A percentile compares a stretch with the other conserved stretches of the same genome.
These are phyloP conservation scores for Chenopodium formosanum DNA, from an alignment of 148 eudicot genomes.

Conservation along the genomic window DNA sequence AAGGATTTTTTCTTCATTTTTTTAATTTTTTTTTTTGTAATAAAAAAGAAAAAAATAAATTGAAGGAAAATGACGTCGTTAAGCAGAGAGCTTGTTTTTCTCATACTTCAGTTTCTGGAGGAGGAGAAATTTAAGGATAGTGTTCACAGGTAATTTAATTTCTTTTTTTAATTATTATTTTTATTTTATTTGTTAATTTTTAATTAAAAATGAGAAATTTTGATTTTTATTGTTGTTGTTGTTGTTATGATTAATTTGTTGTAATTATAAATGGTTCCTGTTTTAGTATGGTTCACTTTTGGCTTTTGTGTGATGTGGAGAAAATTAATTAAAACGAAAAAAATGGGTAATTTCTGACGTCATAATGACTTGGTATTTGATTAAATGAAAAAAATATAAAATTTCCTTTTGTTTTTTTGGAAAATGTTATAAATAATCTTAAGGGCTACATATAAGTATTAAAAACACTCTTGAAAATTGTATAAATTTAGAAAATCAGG, in stretches of 20 bases:
- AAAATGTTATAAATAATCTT: too few relatives aligned
- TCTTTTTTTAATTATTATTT: slow-evolving; percentile 7
- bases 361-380: slow-evolving; percentile 9
- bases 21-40: background rate
- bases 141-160: slow-evolving; percentile 62
- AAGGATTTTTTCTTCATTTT: background rate
- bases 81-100: slow-evolving; percentile 84
- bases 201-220: background rate
- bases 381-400: too few relatives aligned
- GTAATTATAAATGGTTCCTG: slow-evolving; percentile 19
- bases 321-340: background rate
- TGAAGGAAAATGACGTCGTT: slow-evolving; percentile 63
- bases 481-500: too few relatives aligned
- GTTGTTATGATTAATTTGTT: background rate
- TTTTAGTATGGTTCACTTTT: slow-evolving; percentile 26
- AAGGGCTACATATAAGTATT: too few relatives aligned
- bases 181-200: background rate
- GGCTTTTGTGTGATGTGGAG: slow-evolving; percentile 29
- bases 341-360: slow-evolving; percentile 27
- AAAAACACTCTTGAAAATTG: too few relatives aligned
- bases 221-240: background rate
- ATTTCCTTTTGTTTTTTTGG: too few relatives aligned
- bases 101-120: slow-evolving; percentile 93
- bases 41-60: background rate
- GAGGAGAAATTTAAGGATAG: slow-evolving; percentile 89